Evolutionary conservation across 2,329 filamentous ascomycete genomes (phyloP), one percentile per base, ranked within the genome.

Genomic region (Sporothrix mexicana): DNA sequence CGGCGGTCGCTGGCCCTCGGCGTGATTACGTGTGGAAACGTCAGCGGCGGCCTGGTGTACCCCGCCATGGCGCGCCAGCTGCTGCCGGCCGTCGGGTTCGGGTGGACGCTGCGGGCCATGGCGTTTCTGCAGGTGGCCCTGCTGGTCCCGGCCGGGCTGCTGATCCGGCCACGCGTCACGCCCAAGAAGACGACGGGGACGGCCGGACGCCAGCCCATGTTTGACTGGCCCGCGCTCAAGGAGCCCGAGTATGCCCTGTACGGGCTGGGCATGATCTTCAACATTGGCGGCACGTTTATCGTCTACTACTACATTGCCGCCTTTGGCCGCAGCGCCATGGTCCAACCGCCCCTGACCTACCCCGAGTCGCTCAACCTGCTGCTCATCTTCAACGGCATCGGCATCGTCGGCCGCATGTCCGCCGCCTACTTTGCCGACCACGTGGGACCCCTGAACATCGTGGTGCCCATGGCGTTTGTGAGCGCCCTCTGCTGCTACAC

Each of bases 321-420:
- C 1, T 85, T 82, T 74, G 80, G 79, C 17, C 79, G 80, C 17
- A 68, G 51, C 12, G 74, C 25, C 53, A 13, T 23, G 23, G 30
- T 59, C 51, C 36, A 75, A 61, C 30, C 13, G 1, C 47, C 53
- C 5, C 41, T 77, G 13, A 62, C 69, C n/a, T 76, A 75, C 67
- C 73, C 74, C 0, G 76, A 81, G n/a, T 84, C 85, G 1, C 83
- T 87, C 67, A 83, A 85, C 72, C 78, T 88, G 1, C 78, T 89
- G 25, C 80, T 89, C 53, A 80, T 87, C 55, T 82, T 88, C 78
- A 88, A 89, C 75, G 85, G 83, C 15, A 80, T 88, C 25, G 86
- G 86, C 0, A 74, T 86, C 17, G 66, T 84, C 4, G 85, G 85
- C 30, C 84, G 87, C 2, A 74, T 88, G 6, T 76, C 86, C 9